These are phyloP conservation scores for Astrothelium macrocarpum DNA, from an alignment of 495 filamentous ascomycete genomes.

Conservation along the genomic window DNA sequence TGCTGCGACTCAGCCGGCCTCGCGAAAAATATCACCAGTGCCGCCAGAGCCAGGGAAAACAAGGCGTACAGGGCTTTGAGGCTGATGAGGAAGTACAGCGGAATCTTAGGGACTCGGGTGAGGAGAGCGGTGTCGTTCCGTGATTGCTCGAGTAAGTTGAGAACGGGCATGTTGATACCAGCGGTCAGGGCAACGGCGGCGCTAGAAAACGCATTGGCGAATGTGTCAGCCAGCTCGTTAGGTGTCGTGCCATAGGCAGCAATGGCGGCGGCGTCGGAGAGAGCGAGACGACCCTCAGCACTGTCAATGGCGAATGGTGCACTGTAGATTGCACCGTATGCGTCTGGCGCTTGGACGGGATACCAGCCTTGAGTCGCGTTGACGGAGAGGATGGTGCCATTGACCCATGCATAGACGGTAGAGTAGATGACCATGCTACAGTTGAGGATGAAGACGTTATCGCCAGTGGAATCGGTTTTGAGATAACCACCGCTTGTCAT, in stretches of 20 bases:
- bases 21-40: background rate
- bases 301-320: slow-evolving; percentile 2
- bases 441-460: slow-evolving; percentile 17
- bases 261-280: slow-evolving; percentile 7
- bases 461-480: slow-evolving; percentile 1
- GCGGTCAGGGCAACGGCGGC: slow-evolving; percentile 12
- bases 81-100: slow-evolving; percentile 20
- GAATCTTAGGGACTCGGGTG: slow-evolving; percentile 18
- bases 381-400: slow-evolving; percentile 13
- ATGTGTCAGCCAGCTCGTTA: slow-evolving; percentile 13
- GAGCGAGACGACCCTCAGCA: slow-evolving; percentile 10
- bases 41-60: slow-evolving; percentile 6
- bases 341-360: background rate
- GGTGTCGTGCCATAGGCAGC: slow-evolving; percentile 11
- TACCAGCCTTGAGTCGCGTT: slow-evolving; percentile 10
- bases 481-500: background rate
- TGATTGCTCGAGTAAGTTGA: slow-evolving; percentile 10
- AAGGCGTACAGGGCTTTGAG: slow-evolving; percentile 15
- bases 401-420: slow-evolving; percentile 15
- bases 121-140: slow-evolving; percentile 12
- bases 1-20: slow-evolving; percentile 9
- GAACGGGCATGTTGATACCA: slow-evolving; percentile 9
- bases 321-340: slow-evolving; percentile 10
- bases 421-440: slow-evolving; percentile 17
- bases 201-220: slow-evolving; percentile 12